Conservation (phyloP, 164 flowering plant species). For the Berberis vulgaris region DNA sequence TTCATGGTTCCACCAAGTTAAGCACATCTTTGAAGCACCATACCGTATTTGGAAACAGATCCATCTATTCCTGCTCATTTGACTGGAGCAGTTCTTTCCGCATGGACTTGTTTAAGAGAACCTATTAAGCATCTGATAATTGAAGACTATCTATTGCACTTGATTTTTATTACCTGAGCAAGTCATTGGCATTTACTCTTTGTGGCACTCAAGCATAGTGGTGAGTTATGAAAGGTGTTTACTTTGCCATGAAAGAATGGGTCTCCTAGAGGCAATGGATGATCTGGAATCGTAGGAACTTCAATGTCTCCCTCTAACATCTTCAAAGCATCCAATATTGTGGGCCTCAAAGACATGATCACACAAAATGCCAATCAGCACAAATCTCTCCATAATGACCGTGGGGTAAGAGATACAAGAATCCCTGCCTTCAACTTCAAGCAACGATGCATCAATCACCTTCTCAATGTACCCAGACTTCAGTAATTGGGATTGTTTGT, state of each 20-base stretch:
- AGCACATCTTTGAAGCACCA: too few species aligned
- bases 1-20: too few species aligned
- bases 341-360: conserved; percentile 82
- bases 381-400: conserved; percentile 60
- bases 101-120: too few species aligned
- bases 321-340: conserved; percentile 59
- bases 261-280: conserved; percentile 57
- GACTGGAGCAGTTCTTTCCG: too few species aligned
- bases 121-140: too few species aligned
- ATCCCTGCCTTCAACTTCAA: conserved; percentile 19
- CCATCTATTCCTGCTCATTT: too few species aligned
- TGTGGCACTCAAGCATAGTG: conserved; percentile 32
- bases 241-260: conserved; percentile 24
- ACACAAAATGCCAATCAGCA: conserved; percentile 71
- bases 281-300: conserved; percentile 64
- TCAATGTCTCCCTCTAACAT: conserved; percentile 93
- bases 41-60: too few species aligned
- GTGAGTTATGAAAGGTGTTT: conserved; percentile 42
- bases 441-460: conserved; percentile 42
- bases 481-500: conserved; percentile 45
- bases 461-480: conserved; percentile 44
- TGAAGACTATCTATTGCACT: too few species aligned
- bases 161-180: conserved; percentile 37
- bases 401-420: conserved; percentile 30
- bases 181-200: conserved; percentile 28